Evolutionary conservation across 2,329 filamentous ascomycete genomes (phyloP), one percentile per base, ranked within the genome.

Genomic region (Beauveria rudraprayagi): DNA sequence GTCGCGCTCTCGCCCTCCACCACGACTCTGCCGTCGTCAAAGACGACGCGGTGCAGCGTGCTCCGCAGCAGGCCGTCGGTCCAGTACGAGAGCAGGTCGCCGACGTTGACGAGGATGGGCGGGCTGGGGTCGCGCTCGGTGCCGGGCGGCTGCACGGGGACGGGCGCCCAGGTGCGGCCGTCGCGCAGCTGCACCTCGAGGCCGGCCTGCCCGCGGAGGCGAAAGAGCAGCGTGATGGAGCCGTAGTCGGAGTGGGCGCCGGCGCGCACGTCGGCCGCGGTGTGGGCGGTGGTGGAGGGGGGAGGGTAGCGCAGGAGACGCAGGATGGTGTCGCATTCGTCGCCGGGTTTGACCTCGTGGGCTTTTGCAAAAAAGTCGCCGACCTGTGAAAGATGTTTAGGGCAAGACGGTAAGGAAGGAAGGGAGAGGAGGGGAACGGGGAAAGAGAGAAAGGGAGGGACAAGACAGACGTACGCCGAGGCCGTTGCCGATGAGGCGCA

Each of bases 201-300:
- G 0, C 94, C 94, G 0, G 92, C 87, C 69, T 97, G 92, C 1
- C 89, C 89, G 1, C 84, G 84, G 2, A 92, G 83, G 66, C 94
- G 91, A 78, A 99, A 97, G 11, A 97, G 83, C n/a, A 88, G 77
- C 1, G 85, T 88, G 62, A 88, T 74, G 62, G 81, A 84, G 61
- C 85, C 85, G 75, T 96, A 96, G 76, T 97, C 92, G 5, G 89
- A 93, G 73, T 97, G 93, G 0, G 93, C 92, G 61, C 93, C 94
- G 7, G 93, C 93, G 30, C 93, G 87, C 63, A 97, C 84, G 69
- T 93, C 90, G 60, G 77, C 69, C 63, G 69, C 57, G 40, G 79
- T 67, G 66, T 85, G 73, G 11, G 71, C 68, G 8, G 78, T 78
- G 9, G 73, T 68, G 52, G 73, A 68, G 6, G 71, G 76, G 1